These are phyloP conservation scores for Pythium monospermum DNA, from an alignment of 352 stramenopile species.

Conservation along the genomic window DNA sequence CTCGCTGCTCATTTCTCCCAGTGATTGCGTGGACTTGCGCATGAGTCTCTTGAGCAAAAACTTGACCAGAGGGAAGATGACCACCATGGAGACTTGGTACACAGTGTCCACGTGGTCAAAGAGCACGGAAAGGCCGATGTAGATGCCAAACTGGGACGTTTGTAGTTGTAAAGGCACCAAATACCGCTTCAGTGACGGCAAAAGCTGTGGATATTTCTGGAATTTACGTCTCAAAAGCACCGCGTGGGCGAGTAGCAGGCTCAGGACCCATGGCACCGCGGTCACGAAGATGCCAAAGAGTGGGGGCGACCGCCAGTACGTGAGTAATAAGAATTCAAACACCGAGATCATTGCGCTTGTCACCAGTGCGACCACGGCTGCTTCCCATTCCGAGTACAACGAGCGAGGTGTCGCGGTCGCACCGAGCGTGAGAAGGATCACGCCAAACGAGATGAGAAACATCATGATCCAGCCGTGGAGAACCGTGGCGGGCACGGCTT, in stretches of 20 bases:
- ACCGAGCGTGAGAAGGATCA: conserved; percentile 2
- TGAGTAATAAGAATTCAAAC: neutral
- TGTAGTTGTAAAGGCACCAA: neutral
- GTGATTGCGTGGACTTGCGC: neutral
- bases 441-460: conserved; percentile 3
- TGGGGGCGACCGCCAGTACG: neutral
- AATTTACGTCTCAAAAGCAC: neutral
- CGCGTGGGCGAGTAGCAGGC: neutral
- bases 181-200: neutral
- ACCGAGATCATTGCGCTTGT: neutral
- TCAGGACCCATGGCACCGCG: neutral
- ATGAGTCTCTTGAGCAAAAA: conserved; percentile 4
- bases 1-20: conserved; percentile 2
- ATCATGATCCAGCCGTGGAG: neutral
- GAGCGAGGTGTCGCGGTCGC: neutral
- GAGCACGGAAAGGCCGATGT: neutral
- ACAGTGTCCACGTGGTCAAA: conserved; percentile 1
- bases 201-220: neutral
- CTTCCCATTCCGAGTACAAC: neutral
- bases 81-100: neutral
- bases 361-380: neutral
- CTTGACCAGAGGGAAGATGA: conserved; percentile 7
- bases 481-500: neutral
- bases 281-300: neutral
- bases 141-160: neutral